Evolutionary conservation across 257 asterid species (phyloP).

Genomic region (Forsythia viridissima): DNA sequence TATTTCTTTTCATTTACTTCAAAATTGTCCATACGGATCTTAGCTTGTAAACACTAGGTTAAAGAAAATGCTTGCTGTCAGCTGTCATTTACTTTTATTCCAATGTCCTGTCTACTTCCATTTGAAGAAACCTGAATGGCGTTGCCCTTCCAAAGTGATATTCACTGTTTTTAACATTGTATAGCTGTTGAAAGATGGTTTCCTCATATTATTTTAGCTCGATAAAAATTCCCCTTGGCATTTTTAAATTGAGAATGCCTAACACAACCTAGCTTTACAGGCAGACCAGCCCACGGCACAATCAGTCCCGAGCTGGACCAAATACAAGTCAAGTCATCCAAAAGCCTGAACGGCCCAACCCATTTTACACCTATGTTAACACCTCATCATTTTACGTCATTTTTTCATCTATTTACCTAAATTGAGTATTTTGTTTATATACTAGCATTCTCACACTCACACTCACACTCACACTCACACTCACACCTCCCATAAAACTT

Average conservation of each 20-base stretch:
- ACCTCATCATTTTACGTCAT: neutral
- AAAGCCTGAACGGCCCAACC: too few species aligned
- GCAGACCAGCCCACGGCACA: too few species aligned
- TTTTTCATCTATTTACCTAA: neutral
- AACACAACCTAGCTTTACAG: too few species aligned
- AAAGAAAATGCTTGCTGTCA: neutral
- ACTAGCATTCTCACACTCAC: too few species aligned
- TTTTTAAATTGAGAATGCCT: too few species aligned
- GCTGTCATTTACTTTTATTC: neutral
- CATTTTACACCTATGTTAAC: too few species aligned
- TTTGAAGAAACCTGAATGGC: neutral
- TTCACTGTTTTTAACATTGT: neutral
- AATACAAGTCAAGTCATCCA: too few species aligned
- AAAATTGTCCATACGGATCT: neutral
- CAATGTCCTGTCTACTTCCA: neutral
- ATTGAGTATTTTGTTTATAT: neutral
- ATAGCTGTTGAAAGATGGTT: too few species aligned
- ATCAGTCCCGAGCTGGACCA: too few species aligned
- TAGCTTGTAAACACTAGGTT: neutral
- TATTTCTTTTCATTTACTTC: neutral
- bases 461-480: too few species aligned
- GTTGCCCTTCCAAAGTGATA: neutral
- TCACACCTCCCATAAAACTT: neutral
- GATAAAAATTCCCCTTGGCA: too few species aligned
- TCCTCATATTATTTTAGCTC: too few species aligned